phyloP scores from a whole-genome alignment of 2,329 filamentous ascomycete species.

The Penicillium brasilianum region DNA sequence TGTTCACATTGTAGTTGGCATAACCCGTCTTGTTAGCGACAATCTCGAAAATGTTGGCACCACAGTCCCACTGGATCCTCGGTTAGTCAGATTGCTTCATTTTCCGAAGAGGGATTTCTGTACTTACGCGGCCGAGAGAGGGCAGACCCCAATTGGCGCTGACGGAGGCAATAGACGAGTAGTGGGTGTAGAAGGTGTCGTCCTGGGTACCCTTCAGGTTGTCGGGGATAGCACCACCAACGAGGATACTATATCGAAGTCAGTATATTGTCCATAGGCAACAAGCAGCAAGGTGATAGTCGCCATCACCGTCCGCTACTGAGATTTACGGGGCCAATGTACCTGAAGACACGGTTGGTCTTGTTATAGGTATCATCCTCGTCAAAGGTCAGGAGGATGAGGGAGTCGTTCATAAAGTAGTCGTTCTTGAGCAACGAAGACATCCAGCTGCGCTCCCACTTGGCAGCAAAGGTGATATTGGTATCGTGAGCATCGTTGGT shows the following conservation, averaged over 20 bases:
- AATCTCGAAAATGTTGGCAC: conserved; percentile 69
- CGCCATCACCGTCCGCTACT: neutral
- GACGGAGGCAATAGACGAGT: conserved; percentile 71
- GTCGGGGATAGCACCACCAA: conserved; percentile 74
- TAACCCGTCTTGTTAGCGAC: conserved; percentile 68
- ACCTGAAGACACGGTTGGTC: conserved; percentile 68
- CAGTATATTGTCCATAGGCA: neutral
- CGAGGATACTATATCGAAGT: conserved; percentile 65
- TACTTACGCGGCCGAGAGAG: conserved; percentile 63
- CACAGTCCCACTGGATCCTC: conserved; percentile 58
- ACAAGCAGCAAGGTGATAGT: neutral
- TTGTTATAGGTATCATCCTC: conserved; percentile 74
- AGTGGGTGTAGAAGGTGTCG: conserved; percentile 73
- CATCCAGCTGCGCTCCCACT: conserved; percentile 72
- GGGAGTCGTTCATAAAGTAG: conserved; percentile 76
- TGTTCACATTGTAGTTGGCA: conserved; percentile 47
- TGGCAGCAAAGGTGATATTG: conserved; percentile 69
- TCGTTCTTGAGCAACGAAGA: conserved; percentile 70
- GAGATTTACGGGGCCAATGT: neutral
- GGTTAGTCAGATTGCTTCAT: neutral
- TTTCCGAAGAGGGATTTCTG: neutral
- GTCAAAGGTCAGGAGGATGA: conserved; percentile 83
- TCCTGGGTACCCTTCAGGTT: conserved; percentile 70
- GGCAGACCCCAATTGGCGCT: conserved; percentile 72
- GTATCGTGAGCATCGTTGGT: conserved; percentile 77